Percentiles rank a stretch among this genome's conserved stretches.
Evolutionary conservation across 305 asterid genomes (phyloP).

Genomic region (Solanum hybrid): DNA sequence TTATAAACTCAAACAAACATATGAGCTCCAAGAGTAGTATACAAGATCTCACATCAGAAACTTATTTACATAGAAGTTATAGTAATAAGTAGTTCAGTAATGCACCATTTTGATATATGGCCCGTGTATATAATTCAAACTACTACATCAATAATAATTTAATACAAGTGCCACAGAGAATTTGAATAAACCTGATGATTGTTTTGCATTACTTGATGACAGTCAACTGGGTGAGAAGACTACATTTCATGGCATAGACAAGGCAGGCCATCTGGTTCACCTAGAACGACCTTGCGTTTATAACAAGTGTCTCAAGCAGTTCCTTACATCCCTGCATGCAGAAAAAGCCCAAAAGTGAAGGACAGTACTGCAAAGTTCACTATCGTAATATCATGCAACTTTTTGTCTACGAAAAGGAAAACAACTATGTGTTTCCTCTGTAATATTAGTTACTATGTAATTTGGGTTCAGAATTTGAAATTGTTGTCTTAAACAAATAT

Average conservation of each 20-base stretch:
- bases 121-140: neutral
- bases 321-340: slow-evolving; percentile 50
- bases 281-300: slow-evolving; percentile 77
- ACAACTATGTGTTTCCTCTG: neutral
- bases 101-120: neutral
- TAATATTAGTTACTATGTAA: neutral
- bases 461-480: neutral
- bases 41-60: neutral
- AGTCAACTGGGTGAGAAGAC: slow-evolving; percentile 71
- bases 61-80: neutral
- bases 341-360: slow-evolving; percentile 21
- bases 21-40: neutral
- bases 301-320: slow-evolving; percentile 52
- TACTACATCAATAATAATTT: neutral
- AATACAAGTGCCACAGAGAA: neutral
- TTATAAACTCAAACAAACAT: neutral
- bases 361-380: neutral
- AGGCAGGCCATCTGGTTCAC: slow-evolving; percentile 90
- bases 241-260: slow-evolving; percentile 42
- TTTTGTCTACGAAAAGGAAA: neutral
- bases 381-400: neutral
- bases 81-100: neutral
- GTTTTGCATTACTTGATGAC: slow-evolving; percentile 5
- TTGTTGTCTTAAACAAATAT: neutral
- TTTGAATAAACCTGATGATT: neutral